Conservation (phyloP, 139 green algal genomes). For the Trebouxia sp. region DNA sequence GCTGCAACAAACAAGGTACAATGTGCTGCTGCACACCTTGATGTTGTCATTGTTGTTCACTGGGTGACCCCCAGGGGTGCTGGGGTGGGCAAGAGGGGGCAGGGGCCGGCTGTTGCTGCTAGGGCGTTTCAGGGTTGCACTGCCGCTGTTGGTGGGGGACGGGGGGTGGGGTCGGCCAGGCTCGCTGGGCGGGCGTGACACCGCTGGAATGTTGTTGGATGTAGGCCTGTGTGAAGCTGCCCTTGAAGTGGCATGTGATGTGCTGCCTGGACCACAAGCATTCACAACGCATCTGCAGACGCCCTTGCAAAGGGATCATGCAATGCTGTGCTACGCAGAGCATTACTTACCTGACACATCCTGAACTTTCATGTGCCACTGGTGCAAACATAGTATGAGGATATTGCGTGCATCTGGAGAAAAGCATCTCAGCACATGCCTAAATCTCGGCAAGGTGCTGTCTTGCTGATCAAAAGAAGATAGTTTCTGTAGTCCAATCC, state of each 20-base stretch:
- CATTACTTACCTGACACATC: too few relatives aligned
- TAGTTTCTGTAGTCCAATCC: too few relatives aligned
- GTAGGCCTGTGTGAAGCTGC: slow-evolving; percentile 9
- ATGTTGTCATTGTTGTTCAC: slow-evolving; percentile 33
- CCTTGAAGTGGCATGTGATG: background rate
- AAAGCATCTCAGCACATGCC: too few relatives aligned
- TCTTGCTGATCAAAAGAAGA: too few relatives aligned
- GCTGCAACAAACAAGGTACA: background rate
- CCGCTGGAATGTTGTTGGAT: background rate
- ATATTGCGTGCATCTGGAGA: too few relatives aligned
- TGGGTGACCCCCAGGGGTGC: slow-evolving; percentile 6
- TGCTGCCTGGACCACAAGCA: background rate
- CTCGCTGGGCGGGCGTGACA: background rate
- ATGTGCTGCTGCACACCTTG: too few relatives aligned
- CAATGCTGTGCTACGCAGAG: too few relatives aligned
- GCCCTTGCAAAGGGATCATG: too few relatives aligned
- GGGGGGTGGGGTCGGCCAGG: slow-evolving; percentile 6
- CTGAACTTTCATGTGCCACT: too few relatives aligned
- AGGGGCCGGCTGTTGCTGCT: slow-evolving; percentile 25
- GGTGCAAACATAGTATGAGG: too few relatives aligned
- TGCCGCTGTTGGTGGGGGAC: background rate
- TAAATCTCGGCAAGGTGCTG: too few relatives aligned
- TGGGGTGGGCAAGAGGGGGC: slow-evolving; percentile 14
- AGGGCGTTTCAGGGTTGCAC: background rate
- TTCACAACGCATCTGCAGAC: background rate